Percentiles rank a stretch among this genome's conserved stretches.
These are phyloP conservation scores for Aurantiochytrium sp. DNA, from an alignment of 108 stramenopile genomes.

Conservation along the genomic window DNA sequence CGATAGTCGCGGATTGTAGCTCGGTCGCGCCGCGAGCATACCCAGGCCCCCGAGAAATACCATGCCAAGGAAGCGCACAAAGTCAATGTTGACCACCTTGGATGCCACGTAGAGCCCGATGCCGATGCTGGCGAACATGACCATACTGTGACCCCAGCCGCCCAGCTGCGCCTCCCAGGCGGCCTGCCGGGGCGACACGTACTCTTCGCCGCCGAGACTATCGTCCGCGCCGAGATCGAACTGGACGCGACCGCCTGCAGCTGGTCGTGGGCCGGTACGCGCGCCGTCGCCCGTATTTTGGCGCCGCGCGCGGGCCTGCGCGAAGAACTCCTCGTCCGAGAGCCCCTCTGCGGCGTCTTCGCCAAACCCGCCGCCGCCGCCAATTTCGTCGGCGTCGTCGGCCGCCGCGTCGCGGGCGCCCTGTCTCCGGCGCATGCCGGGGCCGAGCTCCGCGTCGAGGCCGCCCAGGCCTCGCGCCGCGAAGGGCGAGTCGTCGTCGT, in stretches of 20 bases:
- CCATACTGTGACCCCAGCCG: background rate
- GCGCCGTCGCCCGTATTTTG: background rate
- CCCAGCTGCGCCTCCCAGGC: background rate
- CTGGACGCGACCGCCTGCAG: background rate
- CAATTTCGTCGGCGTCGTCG: background rate
- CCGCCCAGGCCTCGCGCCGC: background rate
- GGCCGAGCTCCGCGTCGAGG: background rate
- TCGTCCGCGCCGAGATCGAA: background rate
- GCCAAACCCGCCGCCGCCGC: background rate
- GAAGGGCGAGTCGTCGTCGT: background rate
- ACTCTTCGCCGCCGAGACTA: too few species aligned
- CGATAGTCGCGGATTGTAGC: background rate
- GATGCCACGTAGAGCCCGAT: background rate
- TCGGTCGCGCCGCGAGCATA: constrained; percentile 6
- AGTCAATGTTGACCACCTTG: background rate
- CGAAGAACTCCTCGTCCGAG: background rate
- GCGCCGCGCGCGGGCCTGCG: background rate
- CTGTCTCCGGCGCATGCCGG: background rate
- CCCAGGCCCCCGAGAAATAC: background rate
- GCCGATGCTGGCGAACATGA: constrained; percentile 18
- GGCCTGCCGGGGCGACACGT: background rate
- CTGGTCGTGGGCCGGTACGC: too few species aligned
- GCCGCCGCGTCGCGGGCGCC: background rate
- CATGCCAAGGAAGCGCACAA: constrained; percentile 10
- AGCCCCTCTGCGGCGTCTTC: background rate